phyloP scores from a whole-genome alignment of 2,329 filamentous ascomycete genomes.

The Plenodomus tracheiphilus region DNA sequence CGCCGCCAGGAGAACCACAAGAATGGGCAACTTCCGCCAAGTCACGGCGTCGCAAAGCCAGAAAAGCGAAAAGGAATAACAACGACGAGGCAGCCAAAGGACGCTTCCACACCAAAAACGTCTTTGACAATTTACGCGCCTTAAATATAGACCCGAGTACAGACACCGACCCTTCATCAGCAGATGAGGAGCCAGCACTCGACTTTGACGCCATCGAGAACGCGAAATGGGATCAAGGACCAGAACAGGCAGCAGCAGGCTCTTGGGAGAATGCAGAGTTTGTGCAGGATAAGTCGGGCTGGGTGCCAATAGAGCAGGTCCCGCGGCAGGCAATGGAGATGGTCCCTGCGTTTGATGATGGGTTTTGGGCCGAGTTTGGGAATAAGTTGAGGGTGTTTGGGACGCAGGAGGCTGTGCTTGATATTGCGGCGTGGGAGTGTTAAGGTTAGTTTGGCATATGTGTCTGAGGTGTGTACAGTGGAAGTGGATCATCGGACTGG shows the following conservation, averaged over 20 bases:
- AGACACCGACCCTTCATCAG: conserved; percentile 7
- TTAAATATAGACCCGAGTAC: conserved; percentile 6
- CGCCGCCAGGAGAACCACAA: conserved; percentile 8
- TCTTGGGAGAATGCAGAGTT: conserved; percentile 27
- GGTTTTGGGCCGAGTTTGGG: conserved; percentile 62
- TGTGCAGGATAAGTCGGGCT: conserved; percentile 21
- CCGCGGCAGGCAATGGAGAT: conserved; percentile 43
- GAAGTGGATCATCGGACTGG: too few relatives aligned
- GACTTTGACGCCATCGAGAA: conserved; percentile 1
- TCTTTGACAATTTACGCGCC: conserved; percentile 28
- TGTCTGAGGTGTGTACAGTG: too few relatives aligned
- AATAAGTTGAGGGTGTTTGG: conserved; percentile 65
- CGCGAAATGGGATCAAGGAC: conserved; percentile 3
- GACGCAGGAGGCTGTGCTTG: conserved; percentile 53
- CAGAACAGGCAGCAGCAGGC: neutral
- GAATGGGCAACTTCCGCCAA: conserved; percentile 5
- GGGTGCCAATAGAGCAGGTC: conserved; percentile 22
- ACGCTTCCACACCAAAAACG: conserved; percentile 30
- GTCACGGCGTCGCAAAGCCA: neutral
- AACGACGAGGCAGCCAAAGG: conserved; percentile 4
- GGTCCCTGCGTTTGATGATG: conserved; percentile 56
- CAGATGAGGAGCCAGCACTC: conserved; percentile 11
- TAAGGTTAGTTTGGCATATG: too few relatives aligned
- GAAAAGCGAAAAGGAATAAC: conserved; percentile 16
- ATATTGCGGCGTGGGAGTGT: conserved; percentile 25